These are phyloP conservation scores for Sporisorium reilianum DNA, from an alignment of 1,284 basidiomycete species.

Conservation along the genomic window DNA sequence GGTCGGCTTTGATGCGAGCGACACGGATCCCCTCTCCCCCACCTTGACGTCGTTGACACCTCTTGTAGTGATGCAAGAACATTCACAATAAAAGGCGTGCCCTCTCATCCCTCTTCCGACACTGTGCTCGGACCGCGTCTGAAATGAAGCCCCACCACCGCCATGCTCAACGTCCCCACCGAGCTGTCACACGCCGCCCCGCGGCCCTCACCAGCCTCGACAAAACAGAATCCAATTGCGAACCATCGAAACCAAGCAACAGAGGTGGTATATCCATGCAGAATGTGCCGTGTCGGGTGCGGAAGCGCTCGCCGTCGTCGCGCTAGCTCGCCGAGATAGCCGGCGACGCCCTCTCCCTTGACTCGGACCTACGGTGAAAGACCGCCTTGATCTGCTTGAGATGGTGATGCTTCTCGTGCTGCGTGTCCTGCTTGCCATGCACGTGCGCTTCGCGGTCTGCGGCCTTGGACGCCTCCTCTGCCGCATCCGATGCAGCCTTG, in stretches of 20 bases:
- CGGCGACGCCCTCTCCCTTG: neutral
- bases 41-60: too few relatives aligned
- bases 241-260: neutral
- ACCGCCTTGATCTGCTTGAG: slow-evolving; percentile 24
- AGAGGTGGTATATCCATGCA: slow-evolving; percentile 8
- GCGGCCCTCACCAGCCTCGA: neutral
- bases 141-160: too few relatives aligned
- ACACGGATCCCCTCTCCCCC: too few relatives aligned
- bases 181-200: neutral
- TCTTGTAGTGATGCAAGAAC: neutral
- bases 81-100: neutral
- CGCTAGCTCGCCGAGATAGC: slow-evolving; percentile 5
- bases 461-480: slow-evolving; percentile 12
- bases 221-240: too few relatives aligned
- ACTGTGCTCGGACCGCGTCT: too few relatives aligned
- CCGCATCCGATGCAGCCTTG: slow-evolving; percentile 20
- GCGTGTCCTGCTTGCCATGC: slow-evolving; percentile 8
- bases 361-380: neutral
- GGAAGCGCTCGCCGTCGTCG: too few relatives aligned
- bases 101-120: too few relatives aligned
- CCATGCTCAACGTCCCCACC: too few relatives aligned
- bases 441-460: slow-evolving; percentile 19
- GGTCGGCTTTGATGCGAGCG: slow-evolving; percentile 23
- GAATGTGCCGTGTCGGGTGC: too few relatives aligned
- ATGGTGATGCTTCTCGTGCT: slow-evolving; percentile 34